phyloP scores from a whole-genome alignment of 1,284 basidiomycete species.

The Cryptococcus amylolentus region DNA sequence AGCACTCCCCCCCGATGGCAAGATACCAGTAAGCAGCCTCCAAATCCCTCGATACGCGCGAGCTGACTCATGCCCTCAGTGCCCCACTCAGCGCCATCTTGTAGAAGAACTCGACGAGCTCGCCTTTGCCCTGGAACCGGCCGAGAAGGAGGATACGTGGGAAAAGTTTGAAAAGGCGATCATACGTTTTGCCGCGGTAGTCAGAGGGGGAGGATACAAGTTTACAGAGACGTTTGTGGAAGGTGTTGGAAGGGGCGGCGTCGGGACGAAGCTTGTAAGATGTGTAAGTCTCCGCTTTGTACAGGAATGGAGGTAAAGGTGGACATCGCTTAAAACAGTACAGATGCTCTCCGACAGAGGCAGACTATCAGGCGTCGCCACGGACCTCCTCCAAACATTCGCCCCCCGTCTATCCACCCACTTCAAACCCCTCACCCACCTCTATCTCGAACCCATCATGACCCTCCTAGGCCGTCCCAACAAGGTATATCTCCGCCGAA shows the following conservation, averaged over 20 bases:
- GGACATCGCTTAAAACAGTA: background rate
- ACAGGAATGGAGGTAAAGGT: no score
- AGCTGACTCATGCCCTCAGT: conserved; percentile 24
- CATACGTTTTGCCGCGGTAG: conserved; percentile 45
- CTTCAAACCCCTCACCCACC: conserved; percentile 49
- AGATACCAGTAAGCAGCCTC: conserved; percentile 35
- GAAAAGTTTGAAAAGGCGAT: conserved; percentile 48
- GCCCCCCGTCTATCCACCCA: conserved; percentile 49
- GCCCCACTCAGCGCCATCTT: conserved; percentile 43
- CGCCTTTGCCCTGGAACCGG: conserved; percentile 33
- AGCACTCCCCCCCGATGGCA: conserved; percentile 33
- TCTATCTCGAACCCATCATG: conserved; percentile 52
- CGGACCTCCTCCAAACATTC: conserved; percentile 52
- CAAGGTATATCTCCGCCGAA: conserved; percentile 52
- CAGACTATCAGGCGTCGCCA: conserved; percentile 51
- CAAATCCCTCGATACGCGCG: no score
- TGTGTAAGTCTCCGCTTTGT: conserved; percentile 35
- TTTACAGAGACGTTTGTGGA: conserved; percentile 39
- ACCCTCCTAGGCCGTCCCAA: conserved; percentile 53
- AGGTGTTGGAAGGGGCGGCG: conserved; percentile 44
- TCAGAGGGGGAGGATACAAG: conserved; percentile 49
- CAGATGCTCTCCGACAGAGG: conserved; percentile 54
- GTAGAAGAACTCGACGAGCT: conserved; percentile 42
- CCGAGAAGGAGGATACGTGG: conserved; percentile 51
- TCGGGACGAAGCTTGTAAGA: conserved; percentile 42